Conservation (phyloP, 2,329 filamentous ascomycete species). For the Colletotrichum lentis region DNA sequence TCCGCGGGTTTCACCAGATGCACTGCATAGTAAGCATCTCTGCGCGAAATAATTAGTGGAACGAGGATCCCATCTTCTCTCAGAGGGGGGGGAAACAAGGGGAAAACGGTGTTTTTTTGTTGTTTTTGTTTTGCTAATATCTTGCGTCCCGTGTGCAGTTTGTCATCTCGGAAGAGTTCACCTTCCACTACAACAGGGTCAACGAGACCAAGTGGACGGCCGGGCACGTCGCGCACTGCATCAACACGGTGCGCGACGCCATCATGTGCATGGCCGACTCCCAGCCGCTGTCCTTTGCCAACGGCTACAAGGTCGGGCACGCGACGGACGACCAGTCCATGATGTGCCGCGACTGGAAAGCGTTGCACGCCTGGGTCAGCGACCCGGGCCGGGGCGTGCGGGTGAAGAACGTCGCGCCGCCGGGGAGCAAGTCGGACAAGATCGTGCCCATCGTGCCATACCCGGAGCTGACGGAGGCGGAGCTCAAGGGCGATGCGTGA, state of each 20-base stretch:
- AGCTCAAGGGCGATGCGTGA: neutral
- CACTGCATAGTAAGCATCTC: neutral
- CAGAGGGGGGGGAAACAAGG: no score
- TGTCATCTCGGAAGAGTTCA: constrained; percentile 1
- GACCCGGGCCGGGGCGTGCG: neutral
- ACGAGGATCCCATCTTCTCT: no score
- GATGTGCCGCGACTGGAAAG: constrained; percentile 1
- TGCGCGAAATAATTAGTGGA: no score
- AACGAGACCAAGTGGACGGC: neutral
- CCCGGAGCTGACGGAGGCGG: neutral
- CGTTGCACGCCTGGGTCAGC: neutral
- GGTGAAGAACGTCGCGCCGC: neutral
- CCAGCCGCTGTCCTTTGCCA: neutral
- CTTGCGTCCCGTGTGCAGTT: no score
- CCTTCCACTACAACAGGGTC: neutral
- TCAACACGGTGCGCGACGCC: neutral
- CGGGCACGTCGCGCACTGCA: neutral
- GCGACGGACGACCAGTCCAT: neutral
- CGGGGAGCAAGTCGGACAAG: neutral
- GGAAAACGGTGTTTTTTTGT: no score
- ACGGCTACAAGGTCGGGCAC: neutral
- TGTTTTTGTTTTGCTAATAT: no score
- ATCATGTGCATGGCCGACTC: constrained; percentile 3
- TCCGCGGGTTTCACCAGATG: neutral
- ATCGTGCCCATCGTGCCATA: neutral